Percentiles rank a stretch among this genome's conserved stretches.
phyloP scores from a whole-genome alignment of 306 rosid species.

The Oemleria cerasiformis region DNA sequence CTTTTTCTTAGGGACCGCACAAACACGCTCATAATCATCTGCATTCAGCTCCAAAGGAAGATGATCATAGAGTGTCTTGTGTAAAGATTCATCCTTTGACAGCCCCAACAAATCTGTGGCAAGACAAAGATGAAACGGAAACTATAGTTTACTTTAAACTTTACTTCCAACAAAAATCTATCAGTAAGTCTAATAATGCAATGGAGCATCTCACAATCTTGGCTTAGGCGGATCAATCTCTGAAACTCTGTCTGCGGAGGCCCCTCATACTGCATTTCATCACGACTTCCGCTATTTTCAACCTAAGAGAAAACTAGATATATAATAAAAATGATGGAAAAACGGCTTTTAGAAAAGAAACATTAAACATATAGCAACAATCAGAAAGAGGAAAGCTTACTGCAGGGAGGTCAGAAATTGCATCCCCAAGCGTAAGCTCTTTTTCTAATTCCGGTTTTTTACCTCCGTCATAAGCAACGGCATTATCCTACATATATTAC shows the following conservation, averaged over 20 bases:
- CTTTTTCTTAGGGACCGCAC: slow-evolving; percentile 63
- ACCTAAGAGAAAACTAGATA: slow-evolving; percentile 32
- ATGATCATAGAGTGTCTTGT: slow-evolving; percentile 48
- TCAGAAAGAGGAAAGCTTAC: slow-evolving; percentile 27
- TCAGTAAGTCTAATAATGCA: background rate
- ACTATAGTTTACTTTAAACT: no score
- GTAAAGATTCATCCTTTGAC: background rate
- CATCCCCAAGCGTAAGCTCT: slow-evolving; percentile 61
- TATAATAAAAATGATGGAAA: background rate
- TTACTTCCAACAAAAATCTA: no score
- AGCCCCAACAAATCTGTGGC: slow-evolving; percentile 41
- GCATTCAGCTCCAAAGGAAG: slow-evolving; percentile 49
- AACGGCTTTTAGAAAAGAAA: background rate
- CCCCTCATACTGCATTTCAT: slow-evolving; percentile 43
- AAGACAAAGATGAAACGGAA: background rate
- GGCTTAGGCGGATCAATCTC: slow-evolving; percentile 44
- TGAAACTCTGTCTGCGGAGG: slow-evolving; percentile 62
- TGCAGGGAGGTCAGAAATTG: slow-evolving; percentile 77
- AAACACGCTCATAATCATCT: slow-evolving; percentile 69
- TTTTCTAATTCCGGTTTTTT: slow-evolving; percentile 24
- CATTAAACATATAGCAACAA: background rate
- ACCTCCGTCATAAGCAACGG: slow-evolving; percentile 58
- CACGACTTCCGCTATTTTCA: slow-evolving; percentile 43
- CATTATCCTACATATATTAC: slow-evolving; percentile 37
- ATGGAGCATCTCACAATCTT: slow-evolving; percentile 37